Evolutionary conservation across 192 early-diverging fungal genomes (phyloP), one percentile per base, ranked within the genome.

Genomic region (Entomortierella chlamydospora): DNA sequence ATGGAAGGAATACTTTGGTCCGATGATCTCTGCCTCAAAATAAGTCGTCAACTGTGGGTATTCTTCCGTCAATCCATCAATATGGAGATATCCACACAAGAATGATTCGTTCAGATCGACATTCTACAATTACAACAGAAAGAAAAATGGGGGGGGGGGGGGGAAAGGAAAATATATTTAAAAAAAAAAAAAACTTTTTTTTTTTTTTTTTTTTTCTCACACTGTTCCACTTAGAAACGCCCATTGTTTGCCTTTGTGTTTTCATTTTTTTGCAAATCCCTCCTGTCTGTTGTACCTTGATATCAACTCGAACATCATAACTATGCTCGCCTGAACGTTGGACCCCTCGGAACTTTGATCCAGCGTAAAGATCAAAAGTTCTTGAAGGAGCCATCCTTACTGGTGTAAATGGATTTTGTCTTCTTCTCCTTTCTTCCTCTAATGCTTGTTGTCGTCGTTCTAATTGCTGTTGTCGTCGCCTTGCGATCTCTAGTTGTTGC

Each of bases 11-110:
- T 95, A 81, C 60, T 90, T 85, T 15, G 87, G 85, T 1, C 94
- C 95, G 61, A 96, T 93, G 50, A 96, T 91, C 69, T 96, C 95
- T n/a, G 90, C 93, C 63, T 95, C 93, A 81, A 96, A 96, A 67
- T 91, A 96, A 9, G 95, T 96, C 62, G 92, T 93, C 54, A 96
- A 68, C 59, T 93, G 88, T 42, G 95, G 94, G 82, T 87, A 93
- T 52, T 93, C 92, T 57, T 83, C 77, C 0, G 95, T 96, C 25
- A 96, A 79, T 10, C 92, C 92, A 57, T 93, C 86, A 54, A 96
- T 96, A 67, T 88, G 88, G n/a, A 96, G 84, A 62, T 94, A 95
- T 33, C 94, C 95, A 69, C 93, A 91, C 18, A 95, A 65, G 41
- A 87, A 91, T 11, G 92, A 93, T 47, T 87, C 85, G 30, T 82